Evolutionary conservation across 345 rosid genomes (phyloP).

Genomic region (Hirschfeldia incana): DNA sequence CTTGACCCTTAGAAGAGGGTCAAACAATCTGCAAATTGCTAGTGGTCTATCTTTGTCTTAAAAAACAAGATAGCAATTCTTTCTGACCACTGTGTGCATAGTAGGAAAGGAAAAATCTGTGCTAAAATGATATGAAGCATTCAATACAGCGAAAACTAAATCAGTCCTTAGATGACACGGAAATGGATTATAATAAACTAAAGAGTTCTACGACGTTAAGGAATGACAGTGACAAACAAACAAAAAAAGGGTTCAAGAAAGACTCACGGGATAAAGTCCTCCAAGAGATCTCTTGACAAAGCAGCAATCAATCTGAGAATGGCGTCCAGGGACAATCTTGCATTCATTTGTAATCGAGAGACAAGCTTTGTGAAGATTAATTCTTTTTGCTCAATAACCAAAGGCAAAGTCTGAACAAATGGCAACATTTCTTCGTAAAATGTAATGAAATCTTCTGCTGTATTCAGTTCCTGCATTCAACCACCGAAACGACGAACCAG

Average conservation of each 20-base stretch:
- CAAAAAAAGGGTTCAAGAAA: slow-evolving; percentile 17
- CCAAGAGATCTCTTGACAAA: slow-evolving; percentile 80
- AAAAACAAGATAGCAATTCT: too few relatives aligned
- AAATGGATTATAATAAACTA: too few relatives aligned
- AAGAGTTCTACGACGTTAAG: background rate
- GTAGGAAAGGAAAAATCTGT: too few relatives aligned
- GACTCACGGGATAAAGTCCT: slow-evolving; percentile 76
- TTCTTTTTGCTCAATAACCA: slow-evolving; percentile 68
- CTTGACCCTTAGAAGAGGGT: too few relatives aligned
- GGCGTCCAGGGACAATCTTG: slow-evolving; percentile 88
- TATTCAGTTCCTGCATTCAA: slow-evolving; percentile 72
- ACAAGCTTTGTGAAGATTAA: slow-evolving; percentile 62
- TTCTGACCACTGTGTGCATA: too few relatives aligned
- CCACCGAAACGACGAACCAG: slow-evolving; percentile 10
- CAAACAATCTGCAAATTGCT: too few relatives aligned
- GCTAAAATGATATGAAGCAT: too few relatives aligned
- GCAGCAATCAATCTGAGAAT: slow-evolving; percentile 82
- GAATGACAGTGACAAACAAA: background rate
- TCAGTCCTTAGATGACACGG: too few relatives aligned
- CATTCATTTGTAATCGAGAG: slow-evolving; percentile 71
- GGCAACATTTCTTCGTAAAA: slow-evolving; percentile 76
- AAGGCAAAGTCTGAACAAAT: slow-evolving; percentile 63
- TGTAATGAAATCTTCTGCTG: slow-evolving; percentile 86
- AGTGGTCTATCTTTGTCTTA: too few relatives aligned
- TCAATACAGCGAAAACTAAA: too few relatives aligned